Base-by-base conservation (phyloP, 2,329 filamentous ascomycete species). In the Alternaria longipes region DNA sequence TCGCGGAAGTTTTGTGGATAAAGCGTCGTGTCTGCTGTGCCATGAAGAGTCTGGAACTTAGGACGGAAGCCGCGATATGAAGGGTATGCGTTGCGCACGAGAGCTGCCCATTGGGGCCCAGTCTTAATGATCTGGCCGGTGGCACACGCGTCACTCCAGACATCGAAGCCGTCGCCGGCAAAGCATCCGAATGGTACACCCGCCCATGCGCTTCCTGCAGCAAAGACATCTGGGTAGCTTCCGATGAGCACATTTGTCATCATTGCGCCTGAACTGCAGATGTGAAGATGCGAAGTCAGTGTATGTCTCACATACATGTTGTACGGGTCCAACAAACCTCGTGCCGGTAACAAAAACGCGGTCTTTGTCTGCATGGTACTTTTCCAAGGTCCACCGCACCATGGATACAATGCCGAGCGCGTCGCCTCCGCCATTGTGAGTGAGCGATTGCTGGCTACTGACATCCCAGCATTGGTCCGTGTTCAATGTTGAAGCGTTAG, bases 111-210 rank as follows among this genome's bases (percentile, higher is more conserved):
- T 45, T 76, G 72, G 9, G 57, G 47, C 3, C 75, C 74, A 11
- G 61, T 73, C 63, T 73, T 74, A 56, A 75, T 66, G 44, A 74
- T 72, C 53, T 72, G 72, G 20, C 75, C 75, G 0, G 64, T 74
- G 24, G 75, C 74, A 41, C 75, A 78, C 0, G 64, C 69, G 44
- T 74, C 72, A 57, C 64, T 76, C 75, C 75, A 78, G 4, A 73
- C 71, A 8, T 54, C 74, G 53, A 63, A 78, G 1, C 74, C 74
- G 53, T 72, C 46, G 3, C 73, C 76, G 4, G 74, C 72, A 45
- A 71, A 78, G 42, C 77, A 79, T 2, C 75, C 77, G 41, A 78
- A 78, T n/a, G 75, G 58, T 3, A 78, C 75, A 18, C 74, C 74
- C 1, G 75, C 74, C 66, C 68, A 76, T 14, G 72, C 75, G 53